A percentile compares a stretch with the other conserved stretches of the same genome.
Evolutionary conservation across 208 protist species (phyloP).

Genomic region (Leishmania guyanensis): DNA sequence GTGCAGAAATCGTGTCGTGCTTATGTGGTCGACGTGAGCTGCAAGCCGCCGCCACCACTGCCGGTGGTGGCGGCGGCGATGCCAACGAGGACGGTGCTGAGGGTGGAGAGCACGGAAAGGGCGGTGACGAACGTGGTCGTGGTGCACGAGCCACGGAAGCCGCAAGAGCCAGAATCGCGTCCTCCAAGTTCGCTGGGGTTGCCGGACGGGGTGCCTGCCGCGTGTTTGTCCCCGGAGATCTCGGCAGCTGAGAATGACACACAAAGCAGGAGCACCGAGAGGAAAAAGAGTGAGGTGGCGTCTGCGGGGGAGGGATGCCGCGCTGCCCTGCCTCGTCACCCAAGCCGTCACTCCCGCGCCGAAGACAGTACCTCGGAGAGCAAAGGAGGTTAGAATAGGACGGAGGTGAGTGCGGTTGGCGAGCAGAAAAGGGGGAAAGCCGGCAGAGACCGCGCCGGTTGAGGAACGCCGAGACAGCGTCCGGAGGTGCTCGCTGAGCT

Average conservation of each 20-base stretch:
- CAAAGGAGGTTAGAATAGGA: background rate
- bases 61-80: background rate
- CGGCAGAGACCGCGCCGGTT: background rate
- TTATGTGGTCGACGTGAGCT: background rate
- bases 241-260: background rate
- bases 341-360: conserved; percentile 4
- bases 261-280: conserved; percentile 30
- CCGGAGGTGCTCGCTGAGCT: background rate
- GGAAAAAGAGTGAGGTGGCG: background rate
- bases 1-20: background rate
- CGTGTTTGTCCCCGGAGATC: background rate
- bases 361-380: conserved; percentile 19
- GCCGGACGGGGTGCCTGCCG: background rate
- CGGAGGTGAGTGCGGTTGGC: background rate
- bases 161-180: background rate
- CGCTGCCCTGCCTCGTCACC: background rate
- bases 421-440: background rate
- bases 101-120: background rate
- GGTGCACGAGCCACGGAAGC: background rate
- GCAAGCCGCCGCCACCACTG: background rate
- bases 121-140: background rate
- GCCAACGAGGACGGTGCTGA: conserved; percentile 4
- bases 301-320: too few relatives aligned
- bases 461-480: background rate
- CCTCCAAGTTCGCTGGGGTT: background rate